Conservation (phyloP, 2,329 filamentous ascomycete genomes). For the Chaetomium sp. region DNA sequence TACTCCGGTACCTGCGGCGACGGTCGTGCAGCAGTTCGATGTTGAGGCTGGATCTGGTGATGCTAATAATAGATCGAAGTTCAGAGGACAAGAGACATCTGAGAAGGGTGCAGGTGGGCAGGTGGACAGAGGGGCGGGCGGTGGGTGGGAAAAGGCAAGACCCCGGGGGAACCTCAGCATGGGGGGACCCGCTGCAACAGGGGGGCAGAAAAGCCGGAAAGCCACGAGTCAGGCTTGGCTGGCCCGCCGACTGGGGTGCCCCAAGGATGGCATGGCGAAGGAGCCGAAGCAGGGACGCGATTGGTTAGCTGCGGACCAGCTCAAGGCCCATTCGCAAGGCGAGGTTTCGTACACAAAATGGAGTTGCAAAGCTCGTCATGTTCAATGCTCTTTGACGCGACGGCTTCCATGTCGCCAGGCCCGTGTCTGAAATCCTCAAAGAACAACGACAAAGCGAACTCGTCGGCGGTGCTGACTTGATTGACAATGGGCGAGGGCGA, state of each 20-base stretch:
- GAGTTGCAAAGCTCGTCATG: not conserved
- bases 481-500: not conserved
- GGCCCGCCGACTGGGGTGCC: conserved; percentile 2
- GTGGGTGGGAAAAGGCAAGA: conserved; percentile 28
- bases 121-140: conserved; percentile 25
- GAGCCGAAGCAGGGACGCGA: conserved; percentile 9
- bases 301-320: conserved; percentile 22
- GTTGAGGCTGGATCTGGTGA: conserved; percentile 36
- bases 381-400: not conserved
- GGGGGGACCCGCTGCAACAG: conserved; percentile 23
- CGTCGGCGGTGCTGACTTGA: not conserved
- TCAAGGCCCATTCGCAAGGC: conserved; percentile 14
- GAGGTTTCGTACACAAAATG: conserved; percentile 18
- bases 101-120: conserved; percentile 26
- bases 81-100: conserved; percentile 30
- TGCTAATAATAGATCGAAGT: conserved; percentile 37
- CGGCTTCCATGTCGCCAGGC: not conserved
- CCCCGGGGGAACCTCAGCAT: conserved; percentile 13
- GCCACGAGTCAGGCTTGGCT: conserved; percentile 33
- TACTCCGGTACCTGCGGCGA: conserved; percentile 27
- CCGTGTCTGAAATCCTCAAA: not conserved
- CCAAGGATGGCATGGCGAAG: conserved; percentile 9
- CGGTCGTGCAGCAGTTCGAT: conserved; percentile 25
- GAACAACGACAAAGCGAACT: not conserved
- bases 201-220: conserved; percentile 23